These are phyloP conservation scores for Clitocybe nebularis DNA, from an alignment of 1,284 basidiomycete genomes.

Conservation along the genomic window DNA sequence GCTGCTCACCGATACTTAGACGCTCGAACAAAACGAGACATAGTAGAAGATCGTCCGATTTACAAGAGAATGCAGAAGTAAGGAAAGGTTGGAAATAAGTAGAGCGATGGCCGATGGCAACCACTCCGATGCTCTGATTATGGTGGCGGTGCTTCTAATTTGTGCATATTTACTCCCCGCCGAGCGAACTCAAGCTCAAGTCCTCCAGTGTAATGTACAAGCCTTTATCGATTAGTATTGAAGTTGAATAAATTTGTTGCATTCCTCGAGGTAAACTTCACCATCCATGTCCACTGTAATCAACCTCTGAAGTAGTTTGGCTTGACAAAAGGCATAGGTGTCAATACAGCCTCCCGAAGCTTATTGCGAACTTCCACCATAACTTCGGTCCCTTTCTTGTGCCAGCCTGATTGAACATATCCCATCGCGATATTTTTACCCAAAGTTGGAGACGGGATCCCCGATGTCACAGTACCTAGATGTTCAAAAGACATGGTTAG, in stretches of 20 bases:
- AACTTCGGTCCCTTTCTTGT: slow-evolving; percentile 89
- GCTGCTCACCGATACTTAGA: slow-evolving; percentile 68
- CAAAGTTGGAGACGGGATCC: slow-evolving; percentile 91
- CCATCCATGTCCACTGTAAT: too few relatives aligned
- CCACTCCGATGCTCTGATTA: slow-evolving; percentile 1
- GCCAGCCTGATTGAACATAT: slow-evolving; percentile 77
- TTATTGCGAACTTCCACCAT: slow-evolving; percentile 79
- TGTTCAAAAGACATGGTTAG: slow-evolving; percentile 6
- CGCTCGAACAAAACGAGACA: slow-evolving; percentile 70
- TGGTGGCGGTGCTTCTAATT: background rate
- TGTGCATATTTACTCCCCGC: background rate
- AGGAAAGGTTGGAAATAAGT: background rate
- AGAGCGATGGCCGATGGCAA: background rate
- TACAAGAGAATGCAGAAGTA: slow-evolving; percentile 2
- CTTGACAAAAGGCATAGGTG: slow-evolving; percentile 79
- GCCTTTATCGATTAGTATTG: too few relatives aligned
- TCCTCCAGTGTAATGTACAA: too few relatives aligned
- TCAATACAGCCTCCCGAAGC: slow-evolving; percentile 62
- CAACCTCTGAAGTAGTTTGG: slow-evolving; percentile 67
- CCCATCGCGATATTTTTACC: slow-evolving; percentile 96
- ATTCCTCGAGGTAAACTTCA: too few relatives aligned
- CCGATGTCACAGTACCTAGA: slow-evolving; percentile 80
- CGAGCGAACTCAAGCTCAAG: too few relatives aligned
- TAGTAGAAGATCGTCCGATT: slow-evolving; percentile 20
- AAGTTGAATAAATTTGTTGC: too few relatives aligned